Conservation (phyloP, 345 rosid genomes). For the Citrus sp. region DNA sequence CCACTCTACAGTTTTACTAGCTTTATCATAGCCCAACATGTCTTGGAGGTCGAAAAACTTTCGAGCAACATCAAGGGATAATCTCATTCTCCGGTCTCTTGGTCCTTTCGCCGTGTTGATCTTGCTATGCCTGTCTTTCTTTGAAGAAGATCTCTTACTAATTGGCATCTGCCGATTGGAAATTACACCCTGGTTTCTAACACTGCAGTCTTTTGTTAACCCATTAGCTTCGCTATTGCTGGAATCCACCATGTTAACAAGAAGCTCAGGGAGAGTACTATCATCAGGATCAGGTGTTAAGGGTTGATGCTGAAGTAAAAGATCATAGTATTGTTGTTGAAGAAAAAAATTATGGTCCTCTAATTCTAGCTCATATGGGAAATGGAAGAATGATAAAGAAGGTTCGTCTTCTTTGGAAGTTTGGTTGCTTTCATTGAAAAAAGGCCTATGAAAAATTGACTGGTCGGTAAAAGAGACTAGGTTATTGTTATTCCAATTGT, state of each 20-base stretch:
- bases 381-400: slow-evolving; percentile 31
- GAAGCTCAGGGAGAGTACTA: slow-evolving; percentile 20
- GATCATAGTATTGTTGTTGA: slow-evolving; percentile 26
- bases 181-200: neutral
- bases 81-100: slow-evolving; percentile 81
- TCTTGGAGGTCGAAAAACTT: slow-evolving; percentile 80
- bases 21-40: slow-evolving; percentile 73
- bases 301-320: slow-evolving; percentile 23
- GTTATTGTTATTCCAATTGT: slow-evolving; percentile 23
- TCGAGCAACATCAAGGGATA: slow-evolving; percentile 70
- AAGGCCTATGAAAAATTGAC: slow-evolving; percentile 24
- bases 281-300: slow-evolving; percentile 7
- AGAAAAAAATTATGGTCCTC: slow-evolving; percentile 26
- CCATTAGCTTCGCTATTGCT: neutral
- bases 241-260: slow-evolving; percentile 29
- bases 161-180: slow-evolving; percentile 1
- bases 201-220: neutral
- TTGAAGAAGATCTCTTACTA: slow-evolving; percentile 37
- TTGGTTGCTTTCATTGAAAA: slow-evolving; percentile 27
- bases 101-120: slow-evolving; percentile 75
- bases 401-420: slow-evolving; percentile 32
- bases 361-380: slow-evolving; percentile 37
- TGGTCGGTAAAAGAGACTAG: slow-evolving; percentile 34
- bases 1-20: slow-evolving; percentile 88
- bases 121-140: slow-evolving; percentile 85